Evolutionary conservation across 2,329 filamentous ascomycete genomes (phyloP).

Genomic region (Pseudogymnoascus sp.): DNA sequence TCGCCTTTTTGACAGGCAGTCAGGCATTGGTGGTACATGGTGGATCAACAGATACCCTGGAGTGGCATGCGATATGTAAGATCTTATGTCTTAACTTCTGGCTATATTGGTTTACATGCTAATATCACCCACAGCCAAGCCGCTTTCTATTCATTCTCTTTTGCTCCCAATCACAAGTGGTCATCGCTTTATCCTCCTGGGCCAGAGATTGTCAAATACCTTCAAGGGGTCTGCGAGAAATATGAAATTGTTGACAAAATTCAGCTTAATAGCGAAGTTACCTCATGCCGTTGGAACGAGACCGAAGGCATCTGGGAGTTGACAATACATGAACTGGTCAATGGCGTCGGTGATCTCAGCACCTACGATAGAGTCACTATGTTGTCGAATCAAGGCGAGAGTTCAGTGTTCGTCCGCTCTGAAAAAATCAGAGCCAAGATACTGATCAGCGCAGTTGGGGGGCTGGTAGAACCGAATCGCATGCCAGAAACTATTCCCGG

Average conservation of each 20-base stretch:
- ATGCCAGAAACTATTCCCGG: constrained; percentile 45
- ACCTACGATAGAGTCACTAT: constrained; percentile 38
- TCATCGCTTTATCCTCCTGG: constrained; percentile 41
- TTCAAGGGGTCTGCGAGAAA: constrained; percentile 45
- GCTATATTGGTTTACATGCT: neutral
- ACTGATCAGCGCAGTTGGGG: constrained; percentile 48
- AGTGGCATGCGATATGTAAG: constrained; percentile 44
- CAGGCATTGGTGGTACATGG: constrained; percentile 53
- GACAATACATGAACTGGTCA: constrained; percentile 40
- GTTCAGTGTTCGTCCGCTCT: constrained; percentile 41
- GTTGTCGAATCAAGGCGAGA: constrained; percentile 36
- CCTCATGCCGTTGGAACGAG: constrained; percentile 44
- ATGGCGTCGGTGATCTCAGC: constrained; percentile 48
- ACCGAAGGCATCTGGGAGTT: constrained; percentile 49
- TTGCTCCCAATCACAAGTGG: constrained; percentile 46
- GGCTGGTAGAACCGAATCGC: constrained; percentile 46
- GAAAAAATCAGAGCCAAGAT: constrained; percentile 48
- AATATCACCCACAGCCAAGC: constrained; percentile 39
- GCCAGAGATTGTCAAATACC: constrained; percentile 43
- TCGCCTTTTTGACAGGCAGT: constrained; percentile 49
- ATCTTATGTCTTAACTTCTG: neutral
- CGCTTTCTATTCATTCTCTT: constrained; percentile 49
- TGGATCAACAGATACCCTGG: constrained; percentile 53
- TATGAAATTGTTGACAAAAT: constrained; percentile 50
- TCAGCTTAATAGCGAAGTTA: constrained; percentile 51